phyloP scores from a whole-genome alignment of 768 basidiomycete genomes.

The Tylopilus subfusipes region DNA sequence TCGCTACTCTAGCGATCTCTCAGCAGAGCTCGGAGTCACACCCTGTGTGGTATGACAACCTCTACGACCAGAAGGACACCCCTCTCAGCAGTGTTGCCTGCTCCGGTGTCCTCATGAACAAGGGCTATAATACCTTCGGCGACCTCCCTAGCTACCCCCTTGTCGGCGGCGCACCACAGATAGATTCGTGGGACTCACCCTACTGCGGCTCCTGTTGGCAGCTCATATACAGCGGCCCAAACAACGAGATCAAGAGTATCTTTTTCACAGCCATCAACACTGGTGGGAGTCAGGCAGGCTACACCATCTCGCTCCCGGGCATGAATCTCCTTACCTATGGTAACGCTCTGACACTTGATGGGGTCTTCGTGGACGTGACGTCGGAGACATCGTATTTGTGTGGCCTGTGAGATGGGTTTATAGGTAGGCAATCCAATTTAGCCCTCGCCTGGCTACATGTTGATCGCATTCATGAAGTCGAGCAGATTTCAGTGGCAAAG shows the following conservation, averaged over 20 bases:
- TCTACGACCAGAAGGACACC: neutral
- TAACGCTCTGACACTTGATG: constrained; percentile 30
- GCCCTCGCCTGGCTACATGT: no score
- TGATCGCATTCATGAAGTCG: no score
- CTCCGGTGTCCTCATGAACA: constrained; percentile 36
- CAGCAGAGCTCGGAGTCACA: no score
- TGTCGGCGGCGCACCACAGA: constrained; percentile 54
- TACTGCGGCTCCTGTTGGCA: constrained; percentile 62
- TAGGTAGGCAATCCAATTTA: no score
- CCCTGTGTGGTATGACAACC: constrained; percentile 23
- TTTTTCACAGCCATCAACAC: no score
- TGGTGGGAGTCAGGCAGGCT: constrained; percentile 13
- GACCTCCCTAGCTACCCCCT: constrained; percentile 22
- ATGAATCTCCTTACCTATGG: constrained; percentile 36
- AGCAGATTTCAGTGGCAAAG: no score
- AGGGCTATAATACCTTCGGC: neutral
- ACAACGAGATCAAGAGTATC: no score
- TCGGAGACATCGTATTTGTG: constrained; percentile 16
- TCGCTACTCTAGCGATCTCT: no score
- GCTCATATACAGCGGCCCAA: constrained; percentile 38
- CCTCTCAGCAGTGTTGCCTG: constrained; percentile 43
- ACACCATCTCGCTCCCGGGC: constrained; percentile 29
- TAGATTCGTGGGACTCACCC: constrained; percentile 49
- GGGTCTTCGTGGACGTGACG: constrained; percentile 22
- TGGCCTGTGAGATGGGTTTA: neutral